Conservation (phyloP, 2,329 filamentous ascomycete species). For the Orbilia ellipsospora region DNA sequence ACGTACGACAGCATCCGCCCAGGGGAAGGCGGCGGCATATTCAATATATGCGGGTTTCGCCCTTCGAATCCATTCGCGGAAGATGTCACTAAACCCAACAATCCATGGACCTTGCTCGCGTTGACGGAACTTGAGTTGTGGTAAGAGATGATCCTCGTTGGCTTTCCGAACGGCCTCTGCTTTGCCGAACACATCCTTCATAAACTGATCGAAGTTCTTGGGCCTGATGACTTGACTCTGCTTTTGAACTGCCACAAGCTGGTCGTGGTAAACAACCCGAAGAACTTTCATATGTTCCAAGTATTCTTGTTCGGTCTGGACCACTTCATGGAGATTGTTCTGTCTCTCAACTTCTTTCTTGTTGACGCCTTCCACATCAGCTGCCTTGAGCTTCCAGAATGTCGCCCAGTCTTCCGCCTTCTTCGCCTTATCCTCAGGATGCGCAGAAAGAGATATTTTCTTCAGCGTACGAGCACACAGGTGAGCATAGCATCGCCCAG, state of each 20-base stretch:
- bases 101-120: conserved; percentile 97
- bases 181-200: conserved; percentile 88
- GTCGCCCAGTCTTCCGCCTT: conserved; percentile 87
- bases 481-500: conserved; percentile 88
- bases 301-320: conserved; percentile 90
- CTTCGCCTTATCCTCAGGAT: conserved; percentile 74
- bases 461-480: conserved; percentile 94
- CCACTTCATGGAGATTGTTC: conserved; percentile 93
- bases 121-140: conserved; percentile 95
- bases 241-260: conserved; percentile 70
- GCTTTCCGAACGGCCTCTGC: conserved; percentile 87
- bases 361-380: conserved; percentile 75
- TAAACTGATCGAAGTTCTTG: conserved; percentile 80
- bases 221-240: conserved; percentile 74
- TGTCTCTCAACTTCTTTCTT: conserved; percentile 93
- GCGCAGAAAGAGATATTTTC: conserved; percentile 86
- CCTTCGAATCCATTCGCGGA: conserved; percentile 97
- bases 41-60: conserved; percentile 89
- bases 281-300: conserved; percentile 91
- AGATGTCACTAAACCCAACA: conserved; percentile 92
- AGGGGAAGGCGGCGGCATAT: conserved; percentile 87
- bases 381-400: conserved; percentile 85
- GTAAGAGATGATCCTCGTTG: conserved; percentile 90
- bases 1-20: conserved; percentile 82
- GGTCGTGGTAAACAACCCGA: conserved; percentile 82